Evolutionary conservation across 768 basidiomycete species (phyloP).

Genomic region (Crepidotus variabilis): DNA sequence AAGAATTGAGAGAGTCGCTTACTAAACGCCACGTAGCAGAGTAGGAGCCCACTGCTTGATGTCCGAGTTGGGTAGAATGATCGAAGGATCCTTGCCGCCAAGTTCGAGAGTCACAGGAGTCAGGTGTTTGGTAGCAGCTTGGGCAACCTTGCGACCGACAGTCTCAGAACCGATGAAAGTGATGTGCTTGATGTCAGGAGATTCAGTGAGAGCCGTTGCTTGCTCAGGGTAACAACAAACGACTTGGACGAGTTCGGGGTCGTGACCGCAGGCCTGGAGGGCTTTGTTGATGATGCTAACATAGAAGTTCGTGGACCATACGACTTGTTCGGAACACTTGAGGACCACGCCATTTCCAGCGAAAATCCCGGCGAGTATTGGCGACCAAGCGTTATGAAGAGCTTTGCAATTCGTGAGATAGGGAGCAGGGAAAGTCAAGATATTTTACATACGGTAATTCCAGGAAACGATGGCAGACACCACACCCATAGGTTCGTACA

Average conservation of each 20-base stretch:
- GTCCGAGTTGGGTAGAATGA: constrained; percentile 85
- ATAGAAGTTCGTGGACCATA: constrained; percentile 88
- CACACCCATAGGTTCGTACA: constrained; percentile 91
- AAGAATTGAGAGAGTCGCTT: constrained; percentile 26
- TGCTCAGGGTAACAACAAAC: constrained; percentile 88
- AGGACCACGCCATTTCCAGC: constrained; percentile 87
- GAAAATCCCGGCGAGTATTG: constrained; percentile 87
- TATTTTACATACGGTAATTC: constrained; percentile 71
- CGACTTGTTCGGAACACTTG: constrained; percentile 89
- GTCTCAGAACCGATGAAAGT: constrained; percentile 88
- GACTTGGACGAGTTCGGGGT: constrained; percentile 85
- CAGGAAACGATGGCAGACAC: constrained; percentile 93
- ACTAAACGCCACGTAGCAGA: constrained; percentile 94
- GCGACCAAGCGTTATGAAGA: constrained; percentile 91
- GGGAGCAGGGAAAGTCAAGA: neutral
- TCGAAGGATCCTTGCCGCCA: constrained; percentile 91
- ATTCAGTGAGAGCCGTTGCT: constrained; percentile 76
- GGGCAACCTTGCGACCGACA: constrained; percentile 78
- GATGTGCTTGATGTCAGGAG: constrained; percentile 84
- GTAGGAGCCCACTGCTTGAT: constrained; percentile 74
- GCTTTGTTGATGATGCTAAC: constrained; percentile 74
- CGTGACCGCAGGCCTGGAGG: constrained; percentile 77
- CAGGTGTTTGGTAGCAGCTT: constrained; percentile 79
- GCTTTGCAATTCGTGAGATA: constrained; percentile 41
- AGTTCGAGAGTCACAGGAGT: constrained; percentile 93